Percentiles rank a stretch among this genome's conserved stretches.
Conservation (phyloP, 2,329 filamentous ascomycete species). For the Parasarocladium wereldwijsianum region DNA sequence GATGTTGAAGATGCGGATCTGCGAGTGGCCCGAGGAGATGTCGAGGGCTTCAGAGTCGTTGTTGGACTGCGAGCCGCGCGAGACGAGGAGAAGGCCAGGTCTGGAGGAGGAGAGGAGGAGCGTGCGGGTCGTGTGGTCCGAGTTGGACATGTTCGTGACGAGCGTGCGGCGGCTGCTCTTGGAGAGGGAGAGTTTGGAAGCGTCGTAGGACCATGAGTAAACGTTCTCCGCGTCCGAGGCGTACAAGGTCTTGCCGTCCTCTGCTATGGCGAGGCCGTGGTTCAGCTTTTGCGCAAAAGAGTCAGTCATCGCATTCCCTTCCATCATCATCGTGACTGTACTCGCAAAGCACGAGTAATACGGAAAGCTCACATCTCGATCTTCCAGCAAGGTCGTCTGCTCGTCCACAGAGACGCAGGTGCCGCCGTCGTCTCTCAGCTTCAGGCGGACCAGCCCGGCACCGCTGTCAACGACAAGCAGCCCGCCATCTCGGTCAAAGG, state of each 20-base stretch:
- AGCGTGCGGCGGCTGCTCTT: slow-evolving; percentile 29
- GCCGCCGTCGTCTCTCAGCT: slow-evolving; percentile 24
- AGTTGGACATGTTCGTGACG: slow-evolving; percentile 45
- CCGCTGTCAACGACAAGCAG: slow-evolving; percentile 30
- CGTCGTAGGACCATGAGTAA: slow-evolving; percentile 50
- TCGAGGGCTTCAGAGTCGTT: slow-evolving; percentile 40
- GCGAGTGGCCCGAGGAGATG: slow-evolving; percentile 42
- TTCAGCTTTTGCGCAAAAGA: slow-evolving; percentile 27
- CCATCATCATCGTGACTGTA: neutral
- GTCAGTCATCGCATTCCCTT: slow-evolving; percentile 1
- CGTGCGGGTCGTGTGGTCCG: slow-evolving; percentile 52
- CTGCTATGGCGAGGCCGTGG: slow-evolving; percentile 38
- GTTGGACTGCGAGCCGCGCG: slow-evolving; percentile 48
- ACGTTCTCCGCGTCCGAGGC: slow-evolving; percentile 44
- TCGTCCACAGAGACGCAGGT: slow-evolving; percentile 24
- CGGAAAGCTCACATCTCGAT: slow-evolving; percentile 19
- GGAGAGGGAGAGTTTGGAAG: slow-evolving; percentile 24
- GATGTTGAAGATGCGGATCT: slow-evolving; percentile 46
- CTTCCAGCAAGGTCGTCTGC: slow-evolving; percentile 20
- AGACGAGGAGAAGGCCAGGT: slow-evolving; percentile 46
- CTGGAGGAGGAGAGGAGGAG: slow-evolving; percentile 42
- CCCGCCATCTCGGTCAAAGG: slow-evolving; percentile 28
- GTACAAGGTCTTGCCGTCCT: slow-evolving; percentile 37
- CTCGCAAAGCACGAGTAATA: no score
- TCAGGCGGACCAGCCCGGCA: slow-evolving; percentile 24